phyloP scores from a whole-genome alignment of 2,329 filamentous ascomycete genomes.

The Claviceps citrina region DNA sequence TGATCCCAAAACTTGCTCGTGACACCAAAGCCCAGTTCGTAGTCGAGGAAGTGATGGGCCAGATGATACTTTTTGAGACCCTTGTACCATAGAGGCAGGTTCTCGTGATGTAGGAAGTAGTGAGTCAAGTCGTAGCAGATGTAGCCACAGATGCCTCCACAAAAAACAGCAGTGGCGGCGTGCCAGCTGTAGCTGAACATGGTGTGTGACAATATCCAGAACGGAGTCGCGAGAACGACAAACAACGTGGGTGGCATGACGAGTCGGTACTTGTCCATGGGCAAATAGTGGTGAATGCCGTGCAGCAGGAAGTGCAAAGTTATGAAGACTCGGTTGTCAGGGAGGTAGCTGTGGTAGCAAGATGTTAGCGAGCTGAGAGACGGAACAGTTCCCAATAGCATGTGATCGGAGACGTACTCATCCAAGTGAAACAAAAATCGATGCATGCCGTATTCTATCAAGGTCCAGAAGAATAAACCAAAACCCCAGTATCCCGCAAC shows the following conservation, averaged over 20 bases:
- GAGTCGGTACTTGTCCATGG: conserved; percentile 95
- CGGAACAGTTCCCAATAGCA: not conserved
- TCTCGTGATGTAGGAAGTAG: conserved; percentile 95
- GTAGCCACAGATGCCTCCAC: conserved; percentile 88
- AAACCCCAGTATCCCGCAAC: conserved; percentile 48
- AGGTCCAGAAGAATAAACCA: conserved; percentile 69
- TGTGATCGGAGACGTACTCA: conserved; percentile 43
- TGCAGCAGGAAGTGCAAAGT: conserved; percentile 88
- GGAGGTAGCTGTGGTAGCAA: conserved; percentile 52
- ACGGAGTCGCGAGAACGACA: conserved; percentile 65
- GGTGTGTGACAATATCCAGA: conserved; percentile 78
- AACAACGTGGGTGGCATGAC: conserved; percentile 95
- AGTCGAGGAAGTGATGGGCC: conserved; percentile 93
- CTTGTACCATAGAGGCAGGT: conserved; percentile 79
- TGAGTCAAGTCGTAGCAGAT: conserved; percentile 94
- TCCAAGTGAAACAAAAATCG: conserved; percentile 90
- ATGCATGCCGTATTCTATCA: conserved; percentile 81
- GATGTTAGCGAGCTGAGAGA: conserved; percentile 15
- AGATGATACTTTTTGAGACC: conserved; percentile 94
- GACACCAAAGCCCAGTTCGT: conserved; percentile 92
- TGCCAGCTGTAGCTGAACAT: conserved; percentile 79
- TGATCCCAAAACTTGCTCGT: conserved; percentile 93
- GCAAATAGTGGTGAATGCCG: conserved; percentile 93
- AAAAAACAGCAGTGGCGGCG: conserved; percentile 62
- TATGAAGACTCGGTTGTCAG: conserved; percentile 76